phyloP scores from a whole-genome alignment of 73 alveolate genomes.

The Symbiodinium natans region DNA sequence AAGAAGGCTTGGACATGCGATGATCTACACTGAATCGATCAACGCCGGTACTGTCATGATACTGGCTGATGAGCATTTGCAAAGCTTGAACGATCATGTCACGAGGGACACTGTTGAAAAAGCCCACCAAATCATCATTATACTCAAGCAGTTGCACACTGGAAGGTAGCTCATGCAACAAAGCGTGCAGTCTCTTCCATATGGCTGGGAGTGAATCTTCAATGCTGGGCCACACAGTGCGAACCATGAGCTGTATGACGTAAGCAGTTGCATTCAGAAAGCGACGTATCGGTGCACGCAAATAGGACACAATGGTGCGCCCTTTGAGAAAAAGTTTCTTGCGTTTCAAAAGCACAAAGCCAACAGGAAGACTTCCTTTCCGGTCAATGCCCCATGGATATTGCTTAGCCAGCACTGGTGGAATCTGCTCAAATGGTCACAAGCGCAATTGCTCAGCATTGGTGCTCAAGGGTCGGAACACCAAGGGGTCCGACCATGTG shows the following conservation, averaged over 20 bases:
- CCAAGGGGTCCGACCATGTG: neutral
- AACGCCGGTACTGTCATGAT: too few species aligned
- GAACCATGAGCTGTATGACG: neutral
- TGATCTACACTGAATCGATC: too few species aligned
- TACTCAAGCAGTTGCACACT: neutral
- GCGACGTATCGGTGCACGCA: neutral
- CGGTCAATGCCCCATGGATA: neutral
- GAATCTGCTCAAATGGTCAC: neutral
- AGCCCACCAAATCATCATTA: neutral
- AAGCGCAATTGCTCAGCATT: too few species aligned
- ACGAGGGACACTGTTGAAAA: neutral
- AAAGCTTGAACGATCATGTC: neutral
- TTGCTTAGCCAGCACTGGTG: neutral
- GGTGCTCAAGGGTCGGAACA: neutral
- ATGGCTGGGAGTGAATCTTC: neutral
- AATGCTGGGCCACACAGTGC: neutral
- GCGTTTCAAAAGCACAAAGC: neutral
- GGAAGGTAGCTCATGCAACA: too few species aligned
- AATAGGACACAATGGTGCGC: neutral
- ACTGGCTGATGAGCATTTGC: neutral
- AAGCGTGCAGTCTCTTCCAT: neutral
- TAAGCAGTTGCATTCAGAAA: neutral
- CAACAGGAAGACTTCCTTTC: neutral
- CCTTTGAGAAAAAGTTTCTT: neutral
- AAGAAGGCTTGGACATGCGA: neutral